phyloP scores from a whole-genome alignment of 257 asterid genomes.

The Linderniella brevidens region DNA sequence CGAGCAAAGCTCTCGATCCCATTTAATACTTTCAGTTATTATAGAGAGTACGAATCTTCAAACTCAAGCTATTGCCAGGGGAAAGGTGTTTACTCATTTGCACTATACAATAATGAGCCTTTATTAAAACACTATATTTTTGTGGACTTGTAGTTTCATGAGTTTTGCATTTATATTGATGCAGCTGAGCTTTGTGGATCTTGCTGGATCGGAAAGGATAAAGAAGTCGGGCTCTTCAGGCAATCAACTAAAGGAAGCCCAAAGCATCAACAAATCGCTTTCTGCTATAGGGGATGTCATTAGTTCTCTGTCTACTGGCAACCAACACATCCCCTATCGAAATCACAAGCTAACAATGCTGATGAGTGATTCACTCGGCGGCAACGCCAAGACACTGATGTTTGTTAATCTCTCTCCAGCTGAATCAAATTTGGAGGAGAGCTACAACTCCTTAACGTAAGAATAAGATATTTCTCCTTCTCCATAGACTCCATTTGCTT shows the following conservation, averaged over 20 bases:
- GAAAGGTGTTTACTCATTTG: constrained; percentile 48
- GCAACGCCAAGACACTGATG: constrained; percentile 94
- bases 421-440: constrained; percentile 86
- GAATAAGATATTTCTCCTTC: constrained; percentile 8
- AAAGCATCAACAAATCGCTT: constrained; percentile 89
- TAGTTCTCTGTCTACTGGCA: constrained; percentile 70
- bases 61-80: constrained; percentile 83
- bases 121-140: background rate
- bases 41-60: constrained; percentile 91
- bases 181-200: constrained; percentile 97
- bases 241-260: constrained; percentile 81
- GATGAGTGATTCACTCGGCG: constrained; percentile 97
- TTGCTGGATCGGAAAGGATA: constrained; percentile 94
- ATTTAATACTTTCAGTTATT: constrained; percentile 69
- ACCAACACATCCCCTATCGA: constrained; percentile 89
- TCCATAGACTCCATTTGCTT: too few relatives aligned
- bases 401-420: constrained; percentile 89
- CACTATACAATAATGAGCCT: constrained; percentile 2
- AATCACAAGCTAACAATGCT: constrained; percentile 94
- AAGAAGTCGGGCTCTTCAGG: constrained; percentile 94
- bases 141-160: background rate
- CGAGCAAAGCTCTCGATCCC: constrained; percentile 95
- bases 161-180: constrained; percentile 6
- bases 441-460: constrained; percentile 81
- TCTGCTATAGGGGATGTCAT: constrained; percentile 97